A percentile compares a stretch with the other conserved stretches of the same genome.
Evolutionary conservation across 139 green algal species (phyloP).

Genomic region (Volvox reticuliferus): DNA sequence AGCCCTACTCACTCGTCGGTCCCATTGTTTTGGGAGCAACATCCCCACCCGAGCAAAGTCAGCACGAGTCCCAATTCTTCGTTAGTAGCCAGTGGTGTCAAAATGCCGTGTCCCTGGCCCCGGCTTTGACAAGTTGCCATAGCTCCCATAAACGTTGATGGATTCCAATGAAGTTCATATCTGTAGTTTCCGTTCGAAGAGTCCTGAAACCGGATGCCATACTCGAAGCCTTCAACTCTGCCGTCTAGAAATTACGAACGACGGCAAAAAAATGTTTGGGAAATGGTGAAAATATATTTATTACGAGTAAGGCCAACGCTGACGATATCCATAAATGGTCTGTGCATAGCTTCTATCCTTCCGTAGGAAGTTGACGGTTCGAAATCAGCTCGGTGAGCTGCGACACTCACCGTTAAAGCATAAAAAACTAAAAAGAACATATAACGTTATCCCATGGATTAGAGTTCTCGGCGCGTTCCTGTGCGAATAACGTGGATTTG

Average conservation of each 20-base stretch:
- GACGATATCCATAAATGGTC: no score
- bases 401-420: no score
- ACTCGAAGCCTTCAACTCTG: background rate
- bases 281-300: no score
- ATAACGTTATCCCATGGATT: no score
- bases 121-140: conserved; percentile 29
- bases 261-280: background rate
- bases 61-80: background rate
- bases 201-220: background rate
- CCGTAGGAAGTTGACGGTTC: no score
- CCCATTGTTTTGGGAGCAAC: background rate
- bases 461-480: no score
- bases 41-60: background rate
- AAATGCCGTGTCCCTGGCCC: background rate
- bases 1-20: conserved; percentile 1
- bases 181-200: background rate
- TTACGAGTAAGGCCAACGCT: no score
- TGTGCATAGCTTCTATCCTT: no score
- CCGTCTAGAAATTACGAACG: background rate
- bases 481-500: no score
- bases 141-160: background rate
- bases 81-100: background rate
- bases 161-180: conserved; percentile 2
- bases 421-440: no score
- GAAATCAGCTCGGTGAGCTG: no score